phyloP scores from a whole-genome alignment of 495 filamentous ascomycete species.

The Friedmanniomyces simplex region DNA sequence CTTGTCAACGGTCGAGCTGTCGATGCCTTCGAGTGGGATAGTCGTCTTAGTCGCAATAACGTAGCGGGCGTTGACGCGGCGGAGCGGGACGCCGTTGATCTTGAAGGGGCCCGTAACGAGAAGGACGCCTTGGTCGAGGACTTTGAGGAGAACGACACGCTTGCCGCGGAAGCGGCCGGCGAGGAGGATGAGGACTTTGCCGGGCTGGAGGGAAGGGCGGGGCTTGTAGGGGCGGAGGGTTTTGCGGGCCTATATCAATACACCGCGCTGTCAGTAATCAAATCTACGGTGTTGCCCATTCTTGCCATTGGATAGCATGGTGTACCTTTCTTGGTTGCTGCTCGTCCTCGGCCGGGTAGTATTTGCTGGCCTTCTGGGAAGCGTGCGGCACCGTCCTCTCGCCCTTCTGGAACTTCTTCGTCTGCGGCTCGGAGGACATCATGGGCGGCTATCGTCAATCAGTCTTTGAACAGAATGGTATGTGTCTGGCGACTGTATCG shows the following conservation, averaged over 20 bases:
- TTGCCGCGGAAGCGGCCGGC: slow-evolving; percentile 99
- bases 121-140: slow-evolving; percentile 90
- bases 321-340: slow-evolving; percentile 83
- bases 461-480: background rate
- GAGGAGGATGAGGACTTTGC: slow-evolving; percentile 93
- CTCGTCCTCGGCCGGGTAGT: slow-evolving; percentile 97
- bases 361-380: slow-evolving; percentile 92
- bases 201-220: slow-evolving; percentile 79
- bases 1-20: slow-evolving; percentile 75
- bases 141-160: slow-evolving; percentile 97
- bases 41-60: slow-evolving; percentile 93
- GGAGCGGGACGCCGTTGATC: slow-evolving; percentile 97
- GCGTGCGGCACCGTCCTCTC: slow-evolving; percentile 75
- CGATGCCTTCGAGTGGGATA: slow-evolving; percentile 75
- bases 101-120: slow-evolving; percentile 99
- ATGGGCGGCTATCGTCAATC: slow-evolving; percentile 10
- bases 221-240: slow-evolving; percentile 71
- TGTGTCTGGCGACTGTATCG: too few relatives aligned
- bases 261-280: too few relatives aligned
- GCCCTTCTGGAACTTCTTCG: slow-evolving; percentile 97
- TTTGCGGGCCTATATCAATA: slow-evolving; percentile 72
- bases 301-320: background rate
- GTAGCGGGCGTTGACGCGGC: slow-evolving; percentile 96
- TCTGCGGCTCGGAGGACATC: slow-evolving; percentile 35
- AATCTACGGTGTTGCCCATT: background rate